These are phyloP conservation scores for Verticillium dahliae DNA, from an alignment of 2,329 filamentous ascomycete species.

Conservation along the genomic window DNA sequence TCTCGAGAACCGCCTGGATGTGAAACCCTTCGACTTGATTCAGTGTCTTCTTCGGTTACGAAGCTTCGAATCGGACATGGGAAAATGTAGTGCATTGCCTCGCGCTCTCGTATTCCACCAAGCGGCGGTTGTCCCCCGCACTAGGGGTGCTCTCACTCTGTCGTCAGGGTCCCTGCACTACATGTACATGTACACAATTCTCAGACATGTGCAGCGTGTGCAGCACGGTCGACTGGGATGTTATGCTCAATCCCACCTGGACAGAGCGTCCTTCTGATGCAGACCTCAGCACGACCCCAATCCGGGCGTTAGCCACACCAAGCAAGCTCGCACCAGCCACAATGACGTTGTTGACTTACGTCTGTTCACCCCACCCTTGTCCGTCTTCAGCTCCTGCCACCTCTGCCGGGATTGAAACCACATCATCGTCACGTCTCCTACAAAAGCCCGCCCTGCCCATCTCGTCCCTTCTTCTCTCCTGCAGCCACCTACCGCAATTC, in stretches of 20 bases:
- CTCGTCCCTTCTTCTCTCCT: neutral
- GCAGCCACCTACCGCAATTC: slow-evolving; percentile 5
- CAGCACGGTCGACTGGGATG: neutral
- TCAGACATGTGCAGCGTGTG: neutral
- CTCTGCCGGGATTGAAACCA: slow-evolving; percentile 4
- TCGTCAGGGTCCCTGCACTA: neutral
- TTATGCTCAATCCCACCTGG: neutral
- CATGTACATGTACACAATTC: neutral
- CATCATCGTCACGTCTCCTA: slow-evolving; percentile 12
- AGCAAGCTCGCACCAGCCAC: slow-evolving; percentile 8
- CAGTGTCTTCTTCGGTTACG: too few relatives aligned
- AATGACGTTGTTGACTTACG: slow-evolving; percentile 14
- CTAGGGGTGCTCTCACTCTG: neutral
- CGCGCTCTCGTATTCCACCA: neutral
- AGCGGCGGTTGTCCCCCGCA: neutral
- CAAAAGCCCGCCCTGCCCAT: slow-evolving; percentile 11
- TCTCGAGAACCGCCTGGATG: too few relatives aligned
- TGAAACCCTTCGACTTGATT: too few relatives aligned
- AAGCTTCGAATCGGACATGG: too few relatives aligned
- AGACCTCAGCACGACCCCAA: neutral
- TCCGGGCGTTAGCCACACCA: neutral
- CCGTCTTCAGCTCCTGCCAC: slow-evolving; percentile 1
- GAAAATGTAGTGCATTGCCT: neutral
- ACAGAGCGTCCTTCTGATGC: neutral
- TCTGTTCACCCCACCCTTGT: slow-evolving; percentile 1